Evolutionary conservation across 164 flowering plant species (phyloP), one percentile per base, ranked within the genome.

Genomic region (Vitis amurensis): DNA sequence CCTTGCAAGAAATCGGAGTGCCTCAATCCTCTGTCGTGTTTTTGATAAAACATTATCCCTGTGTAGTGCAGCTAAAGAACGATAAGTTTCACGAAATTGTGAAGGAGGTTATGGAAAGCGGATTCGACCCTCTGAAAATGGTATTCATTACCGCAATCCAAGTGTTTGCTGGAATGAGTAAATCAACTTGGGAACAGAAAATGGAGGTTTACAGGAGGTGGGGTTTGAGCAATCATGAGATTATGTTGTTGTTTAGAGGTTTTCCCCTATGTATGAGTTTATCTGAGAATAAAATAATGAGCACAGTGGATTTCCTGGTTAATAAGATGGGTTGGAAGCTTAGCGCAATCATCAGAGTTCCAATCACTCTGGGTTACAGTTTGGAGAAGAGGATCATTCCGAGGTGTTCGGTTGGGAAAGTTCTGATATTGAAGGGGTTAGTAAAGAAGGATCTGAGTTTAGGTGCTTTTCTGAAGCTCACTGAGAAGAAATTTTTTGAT

Each of bases 331-430:
- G 75, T 7, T 64, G 17, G 61, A 14, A 55, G 23, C 17, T 73
- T 12, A 11, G 29, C 1, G 44, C 14, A 11, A 14, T 79, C 13
- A 73, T 61, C 4, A 50, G 19, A 31, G 7, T 1, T 27, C 82
- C 82, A 7, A 11, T 2, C 11, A 3, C 70, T 17, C 48, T 75
- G 3, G 0, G 8, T n/a, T 56, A 9, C 11, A 72, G 76, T 62
- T 23, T 74, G 62, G 76, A 72, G 61, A 72, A 55, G 57, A 72
- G 77, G 44, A 66, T 67, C n/a, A 65, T 49, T 3, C 81, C 78
- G 0, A 68, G 81, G 53, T 68, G 49, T 15, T 64, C 53, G 1
- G 71, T 78, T 16, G 10, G 30, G 8, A 8, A 50, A 30, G 31
- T 62, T 53, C 60, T 78, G 47, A 16, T 16, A 3, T 51, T 19